Base-by-base conservation (phyloP, 345 rosid genomes). In the Eucalyptus decipiens region DNA sequence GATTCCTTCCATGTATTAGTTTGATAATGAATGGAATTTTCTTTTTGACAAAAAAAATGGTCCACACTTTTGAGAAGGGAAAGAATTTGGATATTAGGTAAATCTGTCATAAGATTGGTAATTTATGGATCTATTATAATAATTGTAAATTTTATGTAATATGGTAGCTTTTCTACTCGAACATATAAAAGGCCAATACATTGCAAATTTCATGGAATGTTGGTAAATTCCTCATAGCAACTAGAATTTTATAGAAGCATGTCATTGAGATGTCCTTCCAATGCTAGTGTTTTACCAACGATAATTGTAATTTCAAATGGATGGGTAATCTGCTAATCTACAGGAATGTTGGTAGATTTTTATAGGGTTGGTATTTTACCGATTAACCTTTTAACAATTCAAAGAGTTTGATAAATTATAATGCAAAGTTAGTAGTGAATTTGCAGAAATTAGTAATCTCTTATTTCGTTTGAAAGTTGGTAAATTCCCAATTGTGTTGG, bases 1-100 rank as follows among this genome's bases (percentile, higher is more conserved):
- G 26, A 52, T 52, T 9, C 2, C 10, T 21, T 23, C 0, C 26
- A 4, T 52, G 58, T 52, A 21, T 52, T 0, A 21, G 0, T 52
- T 52, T 21, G 1, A 52, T 52, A 52, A 52, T 52, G 2, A 52
- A 21, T 52, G 1, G 0, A 52, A 52, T 52, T 52, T 52, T 52
- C 26, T 8, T 52, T 52, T 52, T 21, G 58, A 1, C 58, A 8
- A 21, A 52, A 52, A 52, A 52, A 52, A 3, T 76, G 28, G 24
- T 21, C 28, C 85, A 21, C 85, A 1, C 47, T 21, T 3, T 6
- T 10, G 9, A 19, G 45, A 72, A 18, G 6, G 43, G 14, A 34
- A 19, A 72, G 14, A 11, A 34, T 3, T 34, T 72, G 43, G 43
- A 76, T 76, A 11, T 40, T 37, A 43, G 45, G 47, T 37, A 40